Percentiles rank a stretch among this genome's conserved stretches.
Evolutionary conservation across 225 moss, liverwort and hornwort genomes (phyloP).

Genomic region (Sphagnum tenellum): DNA sequence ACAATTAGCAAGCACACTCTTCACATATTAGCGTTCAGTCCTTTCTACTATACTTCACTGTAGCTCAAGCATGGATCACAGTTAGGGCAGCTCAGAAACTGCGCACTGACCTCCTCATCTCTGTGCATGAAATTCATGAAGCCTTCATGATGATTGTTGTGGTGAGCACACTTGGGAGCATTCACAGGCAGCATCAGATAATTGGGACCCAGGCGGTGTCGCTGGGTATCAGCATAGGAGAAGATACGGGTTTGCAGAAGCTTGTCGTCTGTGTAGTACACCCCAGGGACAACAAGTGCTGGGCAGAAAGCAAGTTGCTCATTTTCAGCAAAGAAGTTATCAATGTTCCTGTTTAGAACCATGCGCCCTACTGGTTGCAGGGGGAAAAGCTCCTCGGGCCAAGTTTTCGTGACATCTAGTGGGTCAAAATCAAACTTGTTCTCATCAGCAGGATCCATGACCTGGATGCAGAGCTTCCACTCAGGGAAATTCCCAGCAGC

Average conservation of each 20-base stretch:
- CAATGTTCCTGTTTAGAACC: conserved; percentile 53
- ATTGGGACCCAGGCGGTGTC: conserved; percentile 47
- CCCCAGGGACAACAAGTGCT: conserved; percentile 40
- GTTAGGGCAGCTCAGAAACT: background rate
- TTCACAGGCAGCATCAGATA: conserved; percentile 48
- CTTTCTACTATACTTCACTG: no score
- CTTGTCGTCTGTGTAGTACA: conserved; percentile 52
- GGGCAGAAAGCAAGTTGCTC: conserved; percentile 48
- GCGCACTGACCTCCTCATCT: conserved; percentile 36
- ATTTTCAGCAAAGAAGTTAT: conserved; percentile 44
- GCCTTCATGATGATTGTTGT: conserved; percentile 60
- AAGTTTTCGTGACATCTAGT: conserved; percentile 42
- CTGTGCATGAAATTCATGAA: conserved; percentile 55
- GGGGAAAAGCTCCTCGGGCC: conserved; percentile 48
- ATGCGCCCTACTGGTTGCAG: conserved; percentile 48
- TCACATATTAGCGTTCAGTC: no score
- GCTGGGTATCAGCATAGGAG: conserved; percentile 50
- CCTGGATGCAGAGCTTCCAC: conserved; percentile 39
- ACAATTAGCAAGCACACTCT: background rate
- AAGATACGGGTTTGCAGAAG: conserved; percentile 49
- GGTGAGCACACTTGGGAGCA: conserved; percentile 45
- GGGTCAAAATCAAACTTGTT: conserved; percentile 50
- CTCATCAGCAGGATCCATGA: conserved; percentile 38
- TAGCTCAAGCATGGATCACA: no score
- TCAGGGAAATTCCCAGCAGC: conserved; percentile 44